These are phyloP conservation scores for Beauveria sp. DNA, from an alignment of 2,329 filamentous ascomycete species.

Conservation along the genomic window DNA sequence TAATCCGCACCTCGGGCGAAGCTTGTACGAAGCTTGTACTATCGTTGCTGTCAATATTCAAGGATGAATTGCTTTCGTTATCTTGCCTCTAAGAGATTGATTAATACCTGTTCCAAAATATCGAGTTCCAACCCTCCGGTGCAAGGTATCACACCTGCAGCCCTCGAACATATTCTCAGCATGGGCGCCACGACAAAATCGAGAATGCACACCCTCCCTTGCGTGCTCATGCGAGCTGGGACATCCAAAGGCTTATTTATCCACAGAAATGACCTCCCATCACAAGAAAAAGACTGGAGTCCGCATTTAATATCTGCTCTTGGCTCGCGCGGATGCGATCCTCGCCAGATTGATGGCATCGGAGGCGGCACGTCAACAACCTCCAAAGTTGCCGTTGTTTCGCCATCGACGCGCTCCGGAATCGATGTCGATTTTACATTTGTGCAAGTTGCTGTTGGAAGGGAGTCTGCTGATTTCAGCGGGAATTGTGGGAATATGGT, in stretches of 20 bases:
- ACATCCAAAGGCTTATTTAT: slow-evolving; percentile 57
- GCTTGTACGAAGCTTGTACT: background rate
- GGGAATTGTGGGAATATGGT: slow-evolving; percentile 59
- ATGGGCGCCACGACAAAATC: slow-evolving; percentile 2
- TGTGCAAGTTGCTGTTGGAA: slow-evolving; percentile 38
- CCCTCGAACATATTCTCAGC: background rate
- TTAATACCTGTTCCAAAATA: background rate
- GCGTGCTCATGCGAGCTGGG: slow-evolving; percentile 55
- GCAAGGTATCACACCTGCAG: background rate
- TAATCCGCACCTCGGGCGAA: background rate
- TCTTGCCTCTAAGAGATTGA: background rate
- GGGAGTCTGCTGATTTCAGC: slow-evolving; percentile 44
- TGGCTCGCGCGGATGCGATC: slow-evolving; percentile 46
- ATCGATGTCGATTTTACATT: slow-evolving; percentile 44
- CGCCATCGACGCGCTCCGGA: slow-evolving; percentile 28
- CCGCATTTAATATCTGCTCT: slow-evolving; percentile 45
- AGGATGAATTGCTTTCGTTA: background rate
- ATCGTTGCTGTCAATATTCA: background rate
- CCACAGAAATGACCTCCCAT: slow-evolving; percentile 44
- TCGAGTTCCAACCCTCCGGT: background rate
- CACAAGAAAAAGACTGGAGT: slow-evolving; percentile 36
- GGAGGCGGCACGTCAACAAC: slow-evolving; percentile 54
- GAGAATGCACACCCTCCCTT: slow-evolving; percentile 27
- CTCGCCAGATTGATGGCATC: slow-evolving; percentile 54
- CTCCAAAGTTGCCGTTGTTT: slow-evolving; percentile 54